phyloP scores from a whole-genome alignment of 192 early-diverging fungal species.

The Physocladia obscura region DNA sequence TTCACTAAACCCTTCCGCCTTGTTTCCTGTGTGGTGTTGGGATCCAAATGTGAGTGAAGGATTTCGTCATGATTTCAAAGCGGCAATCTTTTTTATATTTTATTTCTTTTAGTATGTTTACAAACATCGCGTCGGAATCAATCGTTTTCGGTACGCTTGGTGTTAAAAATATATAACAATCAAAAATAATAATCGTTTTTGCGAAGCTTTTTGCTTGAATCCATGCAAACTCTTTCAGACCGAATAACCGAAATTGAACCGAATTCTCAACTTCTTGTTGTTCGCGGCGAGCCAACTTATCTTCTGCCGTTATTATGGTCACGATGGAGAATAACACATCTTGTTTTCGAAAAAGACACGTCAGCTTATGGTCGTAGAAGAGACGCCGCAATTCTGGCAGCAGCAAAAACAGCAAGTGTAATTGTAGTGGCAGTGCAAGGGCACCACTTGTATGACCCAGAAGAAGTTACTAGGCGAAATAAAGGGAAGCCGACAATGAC shows the following conservation, averaged over 20 bases:
- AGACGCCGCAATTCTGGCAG: background rate
- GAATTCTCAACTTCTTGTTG: constrained; percentile 27
- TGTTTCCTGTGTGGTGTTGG: constrained; percentile 13
- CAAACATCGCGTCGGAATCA: constrained; percentile 15
- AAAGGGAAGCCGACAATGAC: constrained; percentile 24
- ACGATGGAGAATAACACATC: constrained; percentile 2
- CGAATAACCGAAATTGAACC: background rate
- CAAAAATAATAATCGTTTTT: too few relatives aligned
- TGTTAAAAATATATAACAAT: background rate
- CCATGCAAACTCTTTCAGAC: constrained; percentile 2
- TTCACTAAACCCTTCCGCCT: background rate
- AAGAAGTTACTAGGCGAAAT: constrained; percentile 6
- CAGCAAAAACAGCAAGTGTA: background rate
- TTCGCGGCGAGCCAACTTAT: constrained; percentile 16
- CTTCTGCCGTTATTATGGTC: constrained; percentile 3
- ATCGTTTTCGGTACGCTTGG: background rate
- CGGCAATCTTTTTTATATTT: background rate
- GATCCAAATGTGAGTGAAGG: constrained; percentile 12
- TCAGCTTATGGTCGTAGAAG: background rate
- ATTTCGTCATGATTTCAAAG: too few relatives aligned
- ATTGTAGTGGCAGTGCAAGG: background rate
- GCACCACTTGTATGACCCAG: constrained; percentile 27
- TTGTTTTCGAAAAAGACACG: constrained; percentile 11
- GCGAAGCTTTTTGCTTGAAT: constrained; percentile 23
- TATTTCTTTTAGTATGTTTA: background rate